Conservation (phyloP, 768 basidiomycete genomes). For the Naganishia friedmannii region DNA sequence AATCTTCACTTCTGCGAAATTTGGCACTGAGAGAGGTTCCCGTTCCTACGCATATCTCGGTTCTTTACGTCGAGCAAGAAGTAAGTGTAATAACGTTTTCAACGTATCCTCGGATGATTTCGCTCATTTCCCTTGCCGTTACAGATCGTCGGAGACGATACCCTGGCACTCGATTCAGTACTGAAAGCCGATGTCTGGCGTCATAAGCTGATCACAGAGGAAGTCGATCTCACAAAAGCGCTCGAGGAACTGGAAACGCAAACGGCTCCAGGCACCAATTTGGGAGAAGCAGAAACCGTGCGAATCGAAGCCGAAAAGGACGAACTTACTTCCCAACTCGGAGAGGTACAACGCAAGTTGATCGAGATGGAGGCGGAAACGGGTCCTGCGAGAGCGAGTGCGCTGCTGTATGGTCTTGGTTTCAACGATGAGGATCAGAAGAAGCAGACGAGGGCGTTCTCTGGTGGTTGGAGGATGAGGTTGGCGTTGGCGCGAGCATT, state of each 20-base stretch:
- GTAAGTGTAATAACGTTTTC: constrained; percentile 54
- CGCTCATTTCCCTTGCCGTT: background rate
- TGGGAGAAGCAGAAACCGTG: constrained; percentile 38
- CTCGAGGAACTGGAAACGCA: constrained; percentile 67
- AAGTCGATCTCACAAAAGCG: constrained; percentile 68
- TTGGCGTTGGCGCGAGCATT: constrained; percentile 90
- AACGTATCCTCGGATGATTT: background rate
- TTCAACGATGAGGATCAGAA: constrained; percentile 85
- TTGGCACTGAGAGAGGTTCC: constrained; percentile 93
- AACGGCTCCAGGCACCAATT: constrained; percentile 65
- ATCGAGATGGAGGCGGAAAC: constrained; percentile 99
- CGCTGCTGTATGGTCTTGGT: constrained; percentile 85
- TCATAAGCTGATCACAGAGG: constrained; percentile 84
- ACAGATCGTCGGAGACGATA: constrained; percentile 90
- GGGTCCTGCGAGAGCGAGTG: constrained; percentile 88
- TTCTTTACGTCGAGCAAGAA: constrained; percentile 98
- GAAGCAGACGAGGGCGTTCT: constrained; percentile 77
- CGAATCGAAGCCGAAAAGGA: constrained; percentile 60
- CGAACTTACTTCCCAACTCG: constrained; percentile 72
- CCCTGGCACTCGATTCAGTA: constrained; percentile 84
- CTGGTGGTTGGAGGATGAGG: constrained; percentile 96
- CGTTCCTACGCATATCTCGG: constrained; percentile 90
- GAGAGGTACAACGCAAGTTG: constrained; percentile 82
- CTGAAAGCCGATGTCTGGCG: constrained; percentile 99
- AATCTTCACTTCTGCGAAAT: constrained; percentile 89